phyloP scores from a whole-genome alignment of 2,329 filamentous ascomycete genomes.

The Clarireedia hainanense region DNA sequence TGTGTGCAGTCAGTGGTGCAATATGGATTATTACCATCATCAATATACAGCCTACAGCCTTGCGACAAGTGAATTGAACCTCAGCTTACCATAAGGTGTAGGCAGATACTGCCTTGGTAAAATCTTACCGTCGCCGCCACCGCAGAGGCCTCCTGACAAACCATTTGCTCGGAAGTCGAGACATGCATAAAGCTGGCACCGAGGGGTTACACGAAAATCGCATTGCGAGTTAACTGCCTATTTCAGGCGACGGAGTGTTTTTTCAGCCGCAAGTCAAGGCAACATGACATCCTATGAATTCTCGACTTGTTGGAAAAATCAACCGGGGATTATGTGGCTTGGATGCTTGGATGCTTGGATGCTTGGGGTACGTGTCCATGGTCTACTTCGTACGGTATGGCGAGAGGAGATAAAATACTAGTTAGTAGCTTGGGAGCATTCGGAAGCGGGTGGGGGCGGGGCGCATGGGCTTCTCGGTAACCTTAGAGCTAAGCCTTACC shows the following conservation, averaged over 20 bases:
- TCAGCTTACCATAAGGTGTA: neutral
- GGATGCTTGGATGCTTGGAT: no score
- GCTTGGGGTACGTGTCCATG: no score
- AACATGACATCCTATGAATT: no score
- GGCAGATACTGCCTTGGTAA: neutral
- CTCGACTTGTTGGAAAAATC: neutral
- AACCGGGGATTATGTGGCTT: neutral
- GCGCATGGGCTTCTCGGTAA: no score
- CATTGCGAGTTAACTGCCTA: neutral
- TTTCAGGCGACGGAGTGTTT: neutral
- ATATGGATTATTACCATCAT: neutral
- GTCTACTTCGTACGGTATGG: no score
- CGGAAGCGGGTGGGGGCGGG: no score
- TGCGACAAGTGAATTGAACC: neutral
- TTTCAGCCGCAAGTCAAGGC: neutral
- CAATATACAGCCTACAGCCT: conserved; percentile 4
- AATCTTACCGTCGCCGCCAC: neutral
- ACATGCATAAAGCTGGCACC: conserved; percentile 1
- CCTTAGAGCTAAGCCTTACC: no score
- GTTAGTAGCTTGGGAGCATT: no score
- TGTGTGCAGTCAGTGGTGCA: neutral
- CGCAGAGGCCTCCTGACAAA: neutral
- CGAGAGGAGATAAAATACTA: no score
- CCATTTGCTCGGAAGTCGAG: conserved; percentile 6
- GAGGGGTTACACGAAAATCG: neutral